These are phyloP conservation scores for Mercurialis annua DNA, from an alignment of 345 rosid species.

Conservation along the genomic window DNA sequence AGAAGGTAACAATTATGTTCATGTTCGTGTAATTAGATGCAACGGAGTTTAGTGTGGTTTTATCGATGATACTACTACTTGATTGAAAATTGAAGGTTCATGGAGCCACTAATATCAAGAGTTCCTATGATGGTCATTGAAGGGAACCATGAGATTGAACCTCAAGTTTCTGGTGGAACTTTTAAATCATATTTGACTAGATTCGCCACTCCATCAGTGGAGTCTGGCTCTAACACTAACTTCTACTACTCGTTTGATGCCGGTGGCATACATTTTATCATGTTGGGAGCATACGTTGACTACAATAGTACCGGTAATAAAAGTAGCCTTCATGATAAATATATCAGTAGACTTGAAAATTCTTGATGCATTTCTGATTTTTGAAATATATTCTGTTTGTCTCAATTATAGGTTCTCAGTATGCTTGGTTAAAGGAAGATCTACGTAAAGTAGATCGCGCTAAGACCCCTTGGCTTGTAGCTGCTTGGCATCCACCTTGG, in stretches of 20 bases:
- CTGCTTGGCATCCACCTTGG: slow-evolving; percentile 89
- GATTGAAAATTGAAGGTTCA: slow-evolving; percentile 51
- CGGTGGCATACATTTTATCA: slow-evolving; percentile 74
- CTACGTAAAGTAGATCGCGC: slow-evolving; percentile 47
- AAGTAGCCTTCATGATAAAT: not conserved
- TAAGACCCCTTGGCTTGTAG: slow-evolving; percentile 79
- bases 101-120: slow-evolving; percentile 76
- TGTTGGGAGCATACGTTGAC: slow-evolving; percentile 83
- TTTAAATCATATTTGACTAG: slow-evolving; percentile 73
- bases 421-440: slow-evolving; percentile 69
- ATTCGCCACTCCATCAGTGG: slow-evolving; percentile 68
- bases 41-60: not conserved
- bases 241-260: slow-evolving; percentile 87
- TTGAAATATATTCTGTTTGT: slow-evolving; percentile 3
- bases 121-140: slow-evolving; percentile 84
- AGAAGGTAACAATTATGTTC: slow-evolving; percentile 55
- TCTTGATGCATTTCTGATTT: not conserved
- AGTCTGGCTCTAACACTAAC: slow-evolving; percentile 63
- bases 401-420: slow-evolving; percentile 53
- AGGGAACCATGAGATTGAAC: slow-evolving; percentile 92
- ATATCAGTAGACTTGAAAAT: not conserved
- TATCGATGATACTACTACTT: slow-evolving; percentile 4
- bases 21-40: not conserved
- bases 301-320: slow-evolving; percentile 60
- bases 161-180: slow-evolving; percentile 58